Conservation (phyloP, 2,329 filamentous ascomycete species). For the Zasmidium angulare region DNA sequence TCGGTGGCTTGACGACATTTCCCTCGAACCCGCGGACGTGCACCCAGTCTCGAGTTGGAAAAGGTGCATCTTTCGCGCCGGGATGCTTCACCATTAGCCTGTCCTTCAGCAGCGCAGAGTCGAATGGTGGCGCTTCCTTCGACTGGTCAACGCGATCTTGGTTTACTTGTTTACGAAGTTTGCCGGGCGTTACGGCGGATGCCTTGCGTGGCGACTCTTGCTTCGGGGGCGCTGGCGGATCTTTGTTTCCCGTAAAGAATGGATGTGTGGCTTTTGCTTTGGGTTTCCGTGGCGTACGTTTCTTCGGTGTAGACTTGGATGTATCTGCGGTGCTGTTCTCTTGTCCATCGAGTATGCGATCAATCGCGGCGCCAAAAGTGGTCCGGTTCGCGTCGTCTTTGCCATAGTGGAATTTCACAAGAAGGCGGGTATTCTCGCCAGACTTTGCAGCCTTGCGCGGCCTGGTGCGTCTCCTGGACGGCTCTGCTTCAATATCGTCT, state of each 20-base stretch:
- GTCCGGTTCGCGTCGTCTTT: conserved; percentile 46
- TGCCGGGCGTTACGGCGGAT: conserved; percentile 49
- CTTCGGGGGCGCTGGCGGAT: conserved; percentile 28
- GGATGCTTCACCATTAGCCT: conserved; percentile 57
- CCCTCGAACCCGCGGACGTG: conserved; percentile 59
- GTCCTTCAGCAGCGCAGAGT: conserved; percentile 33
- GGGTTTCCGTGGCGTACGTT: conserved; percentile 24
- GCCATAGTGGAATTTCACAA: conserved; percentile 52
- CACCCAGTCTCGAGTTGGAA: conserved; percentile 65
- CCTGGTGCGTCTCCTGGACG: conserved; percentile 29
- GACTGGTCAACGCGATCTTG: conserved; percentile 20
- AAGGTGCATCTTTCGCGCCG: conserved; percentile 66
- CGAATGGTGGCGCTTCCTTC: conserved; percentile 22
- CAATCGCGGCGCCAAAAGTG: conserved; percentile 60
- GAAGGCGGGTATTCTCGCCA: conserved; percentile 18
- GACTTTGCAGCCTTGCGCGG: conserved; percentile 28
- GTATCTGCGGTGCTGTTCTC: conserved; percentile 12
- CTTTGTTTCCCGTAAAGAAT: conserved; percentile 59
- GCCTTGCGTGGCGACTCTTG: conserved; percentile 32
- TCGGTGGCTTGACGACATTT: neutral
- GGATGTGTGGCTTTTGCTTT: conserved; percentile 56
- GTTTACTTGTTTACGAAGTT: conserved; percentile 37
- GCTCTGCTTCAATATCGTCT: conserved; percentile 17
- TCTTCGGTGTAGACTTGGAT: conserved; percentile 18
- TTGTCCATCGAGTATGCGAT: conserved; percentile 57